Evolutionary conservation across 495 filamentous ascomycete genomes (phyloP).

Genomic region (Trichoderma virens): DNA sequence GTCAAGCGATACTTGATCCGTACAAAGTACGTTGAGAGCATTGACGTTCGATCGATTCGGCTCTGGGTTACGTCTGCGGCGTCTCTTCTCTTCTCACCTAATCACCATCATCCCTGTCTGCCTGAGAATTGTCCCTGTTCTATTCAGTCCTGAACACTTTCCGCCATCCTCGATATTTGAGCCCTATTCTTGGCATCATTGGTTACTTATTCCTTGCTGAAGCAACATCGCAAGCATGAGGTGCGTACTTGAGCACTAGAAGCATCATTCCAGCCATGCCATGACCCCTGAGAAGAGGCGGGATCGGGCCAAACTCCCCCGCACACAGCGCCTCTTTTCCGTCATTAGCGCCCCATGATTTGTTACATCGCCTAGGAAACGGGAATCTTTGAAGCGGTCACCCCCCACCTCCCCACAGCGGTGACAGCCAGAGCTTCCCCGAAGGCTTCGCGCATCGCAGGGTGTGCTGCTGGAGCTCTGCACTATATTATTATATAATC

Average conservation of each 20-base stretch:
- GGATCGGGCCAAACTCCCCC: background rate
- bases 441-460: background rate
- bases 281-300: background rate
- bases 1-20: background rate
- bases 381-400: background rate
- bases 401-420: background rate
- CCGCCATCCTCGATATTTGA: background rate
- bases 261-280: background rate
- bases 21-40: background rate
- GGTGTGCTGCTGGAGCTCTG: background rate
- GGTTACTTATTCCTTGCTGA: background rate
- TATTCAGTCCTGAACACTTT: background rate
- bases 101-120: background rate
- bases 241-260: background rate
- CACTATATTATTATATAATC: constrained; percentile 1
- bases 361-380: background rate
- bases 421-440: constrained; percentile 1
- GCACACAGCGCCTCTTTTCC: background rate
- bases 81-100: background rate
- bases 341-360: background rate
- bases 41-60: background rate
- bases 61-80: background rate
- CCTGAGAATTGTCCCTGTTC: background rate
- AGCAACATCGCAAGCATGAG: background rate
- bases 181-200: background rate